Conservation (phyloP, 2,329 filamentous ascomycete genomes). For the Aspergillus unguis region DNA sequence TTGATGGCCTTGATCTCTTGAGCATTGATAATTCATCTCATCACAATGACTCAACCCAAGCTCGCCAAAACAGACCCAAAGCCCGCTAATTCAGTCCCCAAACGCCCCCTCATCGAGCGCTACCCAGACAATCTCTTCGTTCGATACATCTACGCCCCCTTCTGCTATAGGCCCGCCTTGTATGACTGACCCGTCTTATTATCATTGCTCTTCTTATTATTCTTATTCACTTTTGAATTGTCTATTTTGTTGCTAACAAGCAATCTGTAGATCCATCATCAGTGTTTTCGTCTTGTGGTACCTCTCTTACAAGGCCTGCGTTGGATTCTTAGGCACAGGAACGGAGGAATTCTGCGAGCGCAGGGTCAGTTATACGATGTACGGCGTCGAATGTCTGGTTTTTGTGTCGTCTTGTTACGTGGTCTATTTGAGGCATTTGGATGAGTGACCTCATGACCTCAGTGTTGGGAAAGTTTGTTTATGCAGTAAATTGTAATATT, state of each 20-base stretch:
- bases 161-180: not conserved
- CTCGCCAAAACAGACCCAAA: too few species aligned
- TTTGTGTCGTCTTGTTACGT: not conserved
- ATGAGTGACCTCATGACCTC: too few species aligned
- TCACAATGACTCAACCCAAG: too few species aligned
- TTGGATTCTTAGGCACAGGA: not conserved
- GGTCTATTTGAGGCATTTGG: not conserved
- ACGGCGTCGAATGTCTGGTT: not conserved
- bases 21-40: too few species aligned
- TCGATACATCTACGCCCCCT: not conserved
- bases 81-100: too few species aligned
- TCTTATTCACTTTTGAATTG: not conserved
- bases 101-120: not conserved
- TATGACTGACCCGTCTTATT: not conserved
- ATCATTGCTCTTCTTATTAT: not conserved
- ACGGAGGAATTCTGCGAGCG: not conserved
- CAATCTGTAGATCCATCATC: not conserved
- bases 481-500: slow-evolving; percentile 15
- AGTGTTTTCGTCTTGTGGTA: not conserved
- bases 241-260: not conserved
- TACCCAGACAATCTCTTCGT: not conserved
- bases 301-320: not conserved
- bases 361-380: not conserved
- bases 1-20: too few species aligned
- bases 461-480: too few species aligned